phyloP scores from a whole-genome alignment of 768 basidiomycete species.

The Rhizopogon sp. region DNA sequence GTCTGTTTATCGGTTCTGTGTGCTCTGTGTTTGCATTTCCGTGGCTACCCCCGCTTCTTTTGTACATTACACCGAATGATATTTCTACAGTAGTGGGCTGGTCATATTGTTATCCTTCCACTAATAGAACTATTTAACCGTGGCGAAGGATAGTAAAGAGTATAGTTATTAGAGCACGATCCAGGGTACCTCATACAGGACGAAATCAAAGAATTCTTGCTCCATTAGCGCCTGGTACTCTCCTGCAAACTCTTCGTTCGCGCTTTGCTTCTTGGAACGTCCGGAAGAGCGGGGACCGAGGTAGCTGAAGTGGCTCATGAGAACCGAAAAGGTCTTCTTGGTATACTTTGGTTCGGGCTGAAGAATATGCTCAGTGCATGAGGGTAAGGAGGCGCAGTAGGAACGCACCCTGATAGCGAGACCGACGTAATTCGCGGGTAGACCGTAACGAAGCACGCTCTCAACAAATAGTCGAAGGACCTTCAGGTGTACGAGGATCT shows the following conservation, averaged over 20 bases:
- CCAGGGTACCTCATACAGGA: slow-evolving; percentile 91
- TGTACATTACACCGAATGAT: slow-evolving; percentile 40
- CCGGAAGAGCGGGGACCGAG: slow-evolving; percentile 66
- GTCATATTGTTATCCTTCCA: slow-evolving; percentile 57
- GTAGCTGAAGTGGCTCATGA: slow-evolving; percentile 79
- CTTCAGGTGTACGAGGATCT: slow-evolving; percentile 91
- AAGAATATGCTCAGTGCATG: not conserved
- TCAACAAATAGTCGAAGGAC: slow-evolving; percentile 89
- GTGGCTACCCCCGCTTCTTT: slow-evolving; percentile 15
- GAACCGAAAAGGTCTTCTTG: slow-evolving; percentile 68
- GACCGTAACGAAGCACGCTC: slow-evolving; percentile 90
- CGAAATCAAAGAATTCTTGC: slow-evolving; percentile 94
- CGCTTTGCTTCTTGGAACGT: slow-evolving; percentile 39
- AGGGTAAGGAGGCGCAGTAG: not conserved
- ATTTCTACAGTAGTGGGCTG: slow-evolving; percentile 50
- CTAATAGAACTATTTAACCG: slow-evolving; percentile 45
- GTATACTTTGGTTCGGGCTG: slow-evolving; percentile 85
- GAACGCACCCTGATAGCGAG: slow-evolving; percentile 68
- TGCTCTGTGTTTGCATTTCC: not conserved
- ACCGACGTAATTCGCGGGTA: slow-evolving; percentile 87
- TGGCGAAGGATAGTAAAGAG: slow-evolving; percentile 3
- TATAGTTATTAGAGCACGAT: slow-evolving; percentile 51
- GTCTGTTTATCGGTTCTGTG: slow-evolving; percentile 9
- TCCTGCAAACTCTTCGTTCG: slow-evolving; percentile 70
- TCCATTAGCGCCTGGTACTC: slow-evolving; percentile 94